Base-by-base conservation (phyloP, 2,329 filamentous ascomycete genomes). In the Phialophora macrospora region DNA sequence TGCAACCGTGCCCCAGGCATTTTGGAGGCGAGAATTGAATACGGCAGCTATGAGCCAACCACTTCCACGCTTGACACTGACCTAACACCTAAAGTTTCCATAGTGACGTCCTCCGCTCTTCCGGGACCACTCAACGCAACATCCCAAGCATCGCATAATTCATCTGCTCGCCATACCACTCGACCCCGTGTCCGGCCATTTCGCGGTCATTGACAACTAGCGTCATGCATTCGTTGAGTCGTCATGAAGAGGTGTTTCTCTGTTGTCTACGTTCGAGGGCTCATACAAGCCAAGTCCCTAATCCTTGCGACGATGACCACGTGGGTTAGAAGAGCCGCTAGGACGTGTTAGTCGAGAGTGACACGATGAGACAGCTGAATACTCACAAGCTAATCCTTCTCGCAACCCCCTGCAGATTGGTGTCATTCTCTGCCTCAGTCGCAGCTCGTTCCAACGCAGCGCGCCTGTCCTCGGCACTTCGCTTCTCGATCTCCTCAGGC, bases 331-430 rank as follows among this genome's bases (percentile, higher is more conserved):
- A 2, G 71, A 56, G 32, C 71, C 71, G 68, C 71, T 73, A 56
- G 8, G 32, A 12, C 20, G 26, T n/a, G 65, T 72, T 60, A 72
- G 72, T 66, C 66, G 54, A 38, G 46, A 2, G 14, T 20, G 26
- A 14, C 32, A 14, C 7, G 32, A 22, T 32, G n/a, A 20, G 17
- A 30, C 3, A 14, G 51, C 20, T 20, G 34, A 51, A 9, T 34
- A 84, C 91, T 91, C 82, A 98, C 95, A 96, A 96, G 90, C 93
- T 97, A 74, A 99, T 90, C 77, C 94, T 88, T 79, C 95, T 86
- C 28, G 93, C 95, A 66, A 99, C 87, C 69, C 90, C 89, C 73
- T 94, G 91, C 74, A 99, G 80, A 74, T 91, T 91, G 76, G 88
- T 88, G 75, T 98, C 95, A 75, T 97, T 96, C 71, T 97, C 93